phyloP scores from a whole-genome alignment of 2,329 filamentous ascomycete species.

The Plectosphaerella cucumerina region DNA sequence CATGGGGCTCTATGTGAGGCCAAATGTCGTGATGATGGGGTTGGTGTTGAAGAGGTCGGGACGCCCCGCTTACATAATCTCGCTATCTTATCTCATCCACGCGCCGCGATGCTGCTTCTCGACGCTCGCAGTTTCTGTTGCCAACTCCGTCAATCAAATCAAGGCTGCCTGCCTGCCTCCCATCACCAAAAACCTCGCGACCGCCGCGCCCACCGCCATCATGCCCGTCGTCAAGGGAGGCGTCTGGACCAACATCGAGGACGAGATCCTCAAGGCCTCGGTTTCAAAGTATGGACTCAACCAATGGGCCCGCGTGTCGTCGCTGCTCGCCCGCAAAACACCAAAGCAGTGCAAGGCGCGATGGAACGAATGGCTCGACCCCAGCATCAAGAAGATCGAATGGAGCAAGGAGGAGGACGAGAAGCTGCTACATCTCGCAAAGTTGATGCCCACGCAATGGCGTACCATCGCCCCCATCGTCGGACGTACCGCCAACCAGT shows the following conservation, averaged over 20 bases:
- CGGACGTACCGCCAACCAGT: slow-evolving; percentile 93
- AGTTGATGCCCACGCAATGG: slow-evolving; percentile 99
- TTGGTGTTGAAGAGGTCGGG: too few species aligned
- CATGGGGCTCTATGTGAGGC: too few species aligned
- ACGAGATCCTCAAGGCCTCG: slow-evolving; percentile 95
- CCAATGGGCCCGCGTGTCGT: slow-evolving; percentile 98
- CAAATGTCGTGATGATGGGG: too few species aligned
- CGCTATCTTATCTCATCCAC: too few species aligned
- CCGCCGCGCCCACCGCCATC: slow-evolving; percentile 18
- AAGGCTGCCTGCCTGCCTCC: not conserved
- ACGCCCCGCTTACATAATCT: too few species aligned
- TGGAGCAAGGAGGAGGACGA: slow-evolving; percentile 99
- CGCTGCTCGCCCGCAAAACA: slow-evolving; percentile 92
- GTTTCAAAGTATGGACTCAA: slow-evolving; percentile 94
- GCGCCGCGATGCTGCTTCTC: not conserved
- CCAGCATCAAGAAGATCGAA: slow-evolving; percentile 96
- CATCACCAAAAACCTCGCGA: not conserved
- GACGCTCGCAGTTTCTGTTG: not conserved
- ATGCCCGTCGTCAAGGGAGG: slow-evolving; percentile 74
- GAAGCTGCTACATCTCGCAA: slow-evolving; percentile 91
- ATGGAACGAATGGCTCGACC: slow-evolving; percentile 98
- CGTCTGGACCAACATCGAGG: slow-evolving; percentile 75
- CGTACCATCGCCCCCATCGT: slow-evolving; percentile 96
- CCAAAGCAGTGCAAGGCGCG: slow-evolving; percentile 98
- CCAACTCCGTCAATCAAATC: not conserved